phyloP scores from a whole-genome alignment of 495 filamentous ascomycete genomes.

The Sordaria brevicollis region DNA sequence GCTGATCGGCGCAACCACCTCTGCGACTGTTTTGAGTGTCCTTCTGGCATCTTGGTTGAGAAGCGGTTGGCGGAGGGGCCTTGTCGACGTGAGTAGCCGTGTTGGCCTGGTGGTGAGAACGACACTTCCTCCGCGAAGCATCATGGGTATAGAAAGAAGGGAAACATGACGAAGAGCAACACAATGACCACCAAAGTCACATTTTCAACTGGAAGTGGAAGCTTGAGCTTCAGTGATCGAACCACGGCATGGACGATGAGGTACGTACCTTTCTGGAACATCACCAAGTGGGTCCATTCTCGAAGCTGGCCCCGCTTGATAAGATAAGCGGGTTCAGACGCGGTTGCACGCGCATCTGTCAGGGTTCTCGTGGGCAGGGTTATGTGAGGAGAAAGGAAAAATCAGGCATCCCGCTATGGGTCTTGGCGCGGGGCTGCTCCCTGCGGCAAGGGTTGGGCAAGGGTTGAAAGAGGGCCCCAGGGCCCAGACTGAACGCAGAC shows the following conservation, averaged over 20 bases:
- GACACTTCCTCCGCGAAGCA: neutral
- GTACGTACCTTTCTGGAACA: neutral
- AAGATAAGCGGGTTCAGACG: neutral
- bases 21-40: neutral
- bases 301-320: neutral
- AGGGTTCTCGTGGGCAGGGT: neutral
- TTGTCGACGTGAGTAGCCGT: neutral
- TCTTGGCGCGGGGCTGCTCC: constrained; percentile 6
- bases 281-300: neutral
- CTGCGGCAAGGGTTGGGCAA: neutral
- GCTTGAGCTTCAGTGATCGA: neutral
- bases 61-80: neutral
- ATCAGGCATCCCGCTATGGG: constrained; percentile 1
- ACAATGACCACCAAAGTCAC: neutral
- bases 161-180: neutral
- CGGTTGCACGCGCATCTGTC: neutral
- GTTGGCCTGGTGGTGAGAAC: neutral
- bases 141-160: neutral
- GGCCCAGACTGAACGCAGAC: neutral
- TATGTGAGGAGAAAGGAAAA: neutral
- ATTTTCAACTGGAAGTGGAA: neutral
- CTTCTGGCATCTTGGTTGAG: neutral
- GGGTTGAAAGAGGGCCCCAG: constrained; percentile 1
- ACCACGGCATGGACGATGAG: neutral
- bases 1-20: neutral